Percentiles rank a stretch among this genome's conserved stretches.
Conservation (phyloP, 352 stramenopile genomes). For the Globisporangium sylvaticum region DNA sequence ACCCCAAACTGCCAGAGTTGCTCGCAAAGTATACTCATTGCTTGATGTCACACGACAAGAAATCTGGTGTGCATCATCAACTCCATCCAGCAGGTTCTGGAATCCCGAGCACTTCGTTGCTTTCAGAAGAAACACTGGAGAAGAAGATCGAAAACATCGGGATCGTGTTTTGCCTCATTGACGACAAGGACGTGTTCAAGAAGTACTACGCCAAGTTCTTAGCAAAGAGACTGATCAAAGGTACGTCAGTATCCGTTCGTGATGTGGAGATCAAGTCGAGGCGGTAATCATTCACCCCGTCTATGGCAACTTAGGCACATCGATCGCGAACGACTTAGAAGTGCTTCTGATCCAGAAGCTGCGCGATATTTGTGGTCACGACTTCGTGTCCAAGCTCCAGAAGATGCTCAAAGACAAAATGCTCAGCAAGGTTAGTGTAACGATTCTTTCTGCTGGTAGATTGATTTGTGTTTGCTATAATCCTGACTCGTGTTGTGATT, state of each 20-base stretch:
- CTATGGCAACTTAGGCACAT: constrained; percentile 32
- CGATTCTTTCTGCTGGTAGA: background rate
- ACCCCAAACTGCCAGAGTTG: constrained; percentile 71
- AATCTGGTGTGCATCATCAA: constrained; percentile 15
- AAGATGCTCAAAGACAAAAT: constrained; percentile 89
- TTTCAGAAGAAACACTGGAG: constrained; percentile 61
- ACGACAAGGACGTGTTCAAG: constrained; percentile 89
- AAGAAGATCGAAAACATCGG: constrained; percentile 80
- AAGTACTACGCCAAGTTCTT: constrained; percentile 87
- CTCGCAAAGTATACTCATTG: constrained; percentile 84
- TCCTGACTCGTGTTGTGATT: background rate
- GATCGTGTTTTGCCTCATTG: constrained; percentile 85
- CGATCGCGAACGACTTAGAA: constrained; percentile 73
- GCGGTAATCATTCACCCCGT: background rate
- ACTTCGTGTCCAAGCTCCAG: constrained; percentile 87
- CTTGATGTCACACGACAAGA: constrained; percentile 76
- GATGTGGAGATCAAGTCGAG: background rate
- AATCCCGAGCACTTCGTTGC: constrained; percentile 21
- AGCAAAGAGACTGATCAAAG: constrained; percentile 83
- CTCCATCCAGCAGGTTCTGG: constrained; percentile 24
- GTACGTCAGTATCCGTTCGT: constrained; percentile 17
- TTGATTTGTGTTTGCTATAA: background rate
- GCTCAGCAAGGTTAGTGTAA: constrained; percentile 59
- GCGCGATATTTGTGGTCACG: constrained; percentile 77
- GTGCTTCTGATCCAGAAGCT: constrained; percentile 79